phyloP scores from a whole-genome alignment of 2,329 filamentous ascomycete genomes.

The Claviceps sp. region DNA sequence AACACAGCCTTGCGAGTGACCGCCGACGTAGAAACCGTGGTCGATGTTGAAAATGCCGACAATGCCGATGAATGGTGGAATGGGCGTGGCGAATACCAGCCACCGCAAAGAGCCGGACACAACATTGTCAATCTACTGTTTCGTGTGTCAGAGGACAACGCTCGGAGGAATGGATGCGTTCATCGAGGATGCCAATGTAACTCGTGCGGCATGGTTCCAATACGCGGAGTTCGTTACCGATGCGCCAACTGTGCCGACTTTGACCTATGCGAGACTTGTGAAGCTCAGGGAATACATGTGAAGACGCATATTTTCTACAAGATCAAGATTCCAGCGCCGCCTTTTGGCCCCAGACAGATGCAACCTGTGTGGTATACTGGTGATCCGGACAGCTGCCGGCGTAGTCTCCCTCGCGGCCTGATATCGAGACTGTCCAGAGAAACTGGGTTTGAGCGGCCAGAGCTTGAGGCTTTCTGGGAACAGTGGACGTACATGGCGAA shows the following conservation, averaged over 20 bases:
- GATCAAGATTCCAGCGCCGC: slow-evolving; percentile 76
- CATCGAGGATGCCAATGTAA: slow-evolving; percentile 91
- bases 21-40: slow-evolving; percentile 25
- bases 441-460: slow-evolving; percentile 70
- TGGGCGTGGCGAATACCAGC: slow-evolving; percentile 25
- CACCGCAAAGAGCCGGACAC: slow-evolving; percentile 47
- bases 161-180: slow-evolving; percentile 74
- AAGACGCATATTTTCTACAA: slow-evolving; percentile 97
- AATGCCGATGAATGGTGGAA: slow-evolving; percentile 39
- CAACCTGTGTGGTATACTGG: slow-evolving; percentile 81
- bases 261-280: slow-evolving; percentile 88
- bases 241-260: slow-evolving; percentile 95
- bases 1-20: slow-evolving; percentile 10
- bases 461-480: slow-evolving; percentile 89
- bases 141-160: slow-evolving; percentile 86
- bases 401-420: slow-evolving; percentile 51
- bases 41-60: slow-evolving; percentile 24
- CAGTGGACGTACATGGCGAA: slow-evolving; percentile 93
- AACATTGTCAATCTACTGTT: slow-evolving; percentile 79
- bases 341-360: slow-evolving; percentile 67
- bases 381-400: slow-evolving; percentile 59
- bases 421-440: slow-evolving; percentile 56
- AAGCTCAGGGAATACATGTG: slow-evolving; percentile 61
- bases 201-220: slow-evolving; percentile 73
- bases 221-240: slow-evolving; percentile 82